These are phyloP conservation scores for Suhomyces terraborum DNA, from an alignment of 1,139 yeast genomes.

Conservation along the genomic window DNA sequence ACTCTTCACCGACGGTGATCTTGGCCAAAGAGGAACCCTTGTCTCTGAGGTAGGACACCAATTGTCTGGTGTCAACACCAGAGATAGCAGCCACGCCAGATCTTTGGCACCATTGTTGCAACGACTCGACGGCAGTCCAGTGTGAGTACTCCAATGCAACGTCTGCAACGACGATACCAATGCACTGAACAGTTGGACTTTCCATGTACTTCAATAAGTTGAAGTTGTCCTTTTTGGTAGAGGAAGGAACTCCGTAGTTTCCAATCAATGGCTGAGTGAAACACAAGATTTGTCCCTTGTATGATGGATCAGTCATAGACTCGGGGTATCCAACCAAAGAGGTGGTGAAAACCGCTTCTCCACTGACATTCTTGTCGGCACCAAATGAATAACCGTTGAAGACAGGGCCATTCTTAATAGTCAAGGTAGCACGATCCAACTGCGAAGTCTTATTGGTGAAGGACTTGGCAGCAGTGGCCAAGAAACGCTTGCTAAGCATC, in stretches of 20 bases:
- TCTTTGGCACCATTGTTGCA: slow-evolving; percentile 94
- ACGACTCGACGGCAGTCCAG: slow-evolving; percentile 98
- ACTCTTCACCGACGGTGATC: slow-evolving; percentile 85
- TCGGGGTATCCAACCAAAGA: slow-evolving; percentile 98
- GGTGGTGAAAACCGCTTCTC: slow-evolving; percentile 97
- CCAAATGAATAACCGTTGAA: slow-evolving; percentile 94
- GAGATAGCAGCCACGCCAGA: slow-evolving; percentile 96
- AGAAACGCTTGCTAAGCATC: slow-evolving; percentile 22
- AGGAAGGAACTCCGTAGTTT: slow-evolving; percentile 95
- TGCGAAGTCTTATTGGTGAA: slow-evolving; percentile 41
- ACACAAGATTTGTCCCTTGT: slow-evolving; percentile 92
- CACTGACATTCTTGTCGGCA: slow-evolving; percentile 86
- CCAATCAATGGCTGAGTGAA: slow-evolving; percentile 97
- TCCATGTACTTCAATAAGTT: slow-evolving; percentile 88
- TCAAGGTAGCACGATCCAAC: slow-evolving; percentile 82
- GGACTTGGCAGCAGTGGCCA: slow-evolving; percentile 45
- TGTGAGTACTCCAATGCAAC: slow-evolving; percentile 94
- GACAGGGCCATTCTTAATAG: slow-evolving; percentile 91
- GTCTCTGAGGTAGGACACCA: slow-evolving; percentile 90
- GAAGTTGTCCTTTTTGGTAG: slow-evolving; percentile 75
- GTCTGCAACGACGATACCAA: slow-evolving; percentile 94
- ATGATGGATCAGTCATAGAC: slow-evolving; percentile 98
- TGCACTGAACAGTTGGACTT: slow-evolving; percentile 87
- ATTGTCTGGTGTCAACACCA: slow-evolving; percentile 95
- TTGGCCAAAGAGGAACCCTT: slow-evolving; percentile 92